Conservation (phyloP, 2,329 filamentous ascomycete species). For the Zopfia rhizophila region DNA sequence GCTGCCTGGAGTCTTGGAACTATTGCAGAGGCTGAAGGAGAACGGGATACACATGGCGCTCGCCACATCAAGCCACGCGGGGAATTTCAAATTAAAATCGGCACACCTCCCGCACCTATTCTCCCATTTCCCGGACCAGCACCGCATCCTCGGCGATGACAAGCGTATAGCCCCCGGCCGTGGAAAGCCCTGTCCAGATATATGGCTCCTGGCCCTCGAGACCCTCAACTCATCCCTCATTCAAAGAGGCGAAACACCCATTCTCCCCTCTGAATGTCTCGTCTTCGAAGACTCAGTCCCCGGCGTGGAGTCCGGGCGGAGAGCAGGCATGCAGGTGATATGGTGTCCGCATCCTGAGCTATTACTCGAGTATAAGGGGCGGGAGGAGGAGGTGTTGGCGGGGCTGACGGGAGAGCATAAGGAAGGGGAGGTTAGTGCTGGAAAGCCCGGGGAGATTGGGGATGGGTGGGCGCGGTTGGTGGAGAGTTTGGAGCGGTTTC, state of each 20-base stretch:
- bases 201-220: slow-evolving; percentile 86
- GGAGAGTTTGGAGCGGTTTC: slow-evolving; percentile 66
- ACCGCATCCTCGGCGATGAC: slow-evolving; percentile 88
- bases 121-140: slow-evolving; percentile 73
- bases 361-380: slow-evolving; percentile 77
- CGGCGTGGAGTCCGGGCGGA: slow-evolving; percentile 87
- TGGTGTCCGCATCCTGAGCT: slow-evolving; percentile 90
- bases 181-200: slow-evolving; percentile 96
- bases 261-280: slow-evolving; percentile 86
- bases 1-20: slow-evolving; percentile 77
- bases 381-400: slow-evolving; percentile 84
- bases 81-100: slow-evolving; percentile 83
- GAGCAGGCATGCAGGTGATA: slow-evolving; percentile 93
- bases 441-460: slow-evolving; percentile 64
- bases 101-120: slow-evolving; percentile 64
- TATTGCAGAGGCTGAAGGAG: slow-evolving; percentile 71
- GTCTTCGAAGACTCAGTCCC: slow-evolving; percentile 97
- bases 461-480: slow-evolving; percentile 70
- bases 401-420: slow-evolving; percentile 79
- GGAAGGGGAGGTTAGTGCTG: slow-evolving; percentile 57
- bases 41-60: slow-evolving; percentile 80
- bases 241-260: slow-evolving; percentile 67
- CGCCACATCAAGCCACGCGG: slow-evolving; percentile 79
- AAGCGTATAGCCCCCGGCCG: slow-evolving; percentile 76
- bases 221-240: slow-evolving; percentile 81